These are phyloP conservation scores for Sporothrix dimorphospora DNA, from an alignment of 2,329 filamentous ascomycete genomes.

Conservation along the genomic window DNA sequence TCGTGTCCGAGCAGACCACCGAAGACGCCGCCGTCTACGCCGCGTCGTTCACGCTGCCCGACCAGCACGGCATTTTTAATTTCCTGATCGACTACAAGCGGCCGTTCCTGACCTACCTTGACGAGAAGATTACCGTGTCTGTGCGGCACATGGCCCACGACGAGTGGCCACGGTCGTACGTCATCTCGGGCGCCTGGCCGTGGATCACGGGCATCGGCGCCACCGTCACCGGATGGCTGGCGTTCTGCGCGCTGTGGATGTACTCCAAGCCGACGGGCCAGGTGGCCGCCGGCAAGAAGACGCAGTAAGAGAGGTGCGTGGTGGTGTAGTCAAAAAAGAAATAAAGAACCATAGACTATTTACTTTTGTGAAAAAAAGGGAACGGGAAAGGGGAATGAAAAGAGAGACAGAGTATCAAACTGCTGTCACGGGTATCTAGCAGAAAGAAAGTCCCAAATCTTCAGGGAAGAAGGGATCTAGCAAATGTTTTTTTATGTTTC, in stretches of 20 bases:
- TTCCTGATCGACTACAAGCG: constrained; percentile 98
- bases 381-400: not conserved
- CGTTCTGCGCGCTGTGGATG: constrained; percentile 86
- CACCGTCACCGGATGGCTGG: constrained; percentile 81
- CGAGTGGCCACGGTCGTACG: constrained; percentile 90
- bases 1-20: constrained; percentile 55
- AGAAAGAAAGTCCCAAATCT: not conserved
- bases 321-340: not conserved
- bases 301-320: constrained; percentile 47
- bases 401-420: not conserved
- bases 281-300: constrained; percentile 50
- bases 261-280: constrained; percentile 59
- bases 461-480: constrained; percentile 9
- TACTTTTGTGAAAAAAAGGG: not conserved
- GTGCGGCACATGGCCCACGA: constrained; percentile 97
- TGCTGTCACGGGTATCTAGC: not conserved
- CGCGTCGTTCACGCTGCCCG: constrained; percentile 78
- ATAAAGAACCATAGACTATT: not conserved
- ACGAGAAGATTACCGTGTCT: constrained; percentile 93
- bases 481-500: not conserved
- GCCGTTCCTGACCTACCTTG: constrained; percentile 83
- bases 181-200: constrained; percentile 88
- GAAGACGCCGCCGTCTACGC: constrained; percentile 73
- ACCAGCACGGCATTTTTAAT: constrained; percentile 99
- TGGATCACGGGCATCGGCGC: constrained; percentile 89